Base-by-base conservation (phyloP, 1,284 basidiomycete genomes). In the Exobasidium cylindrosporum region DNA sequence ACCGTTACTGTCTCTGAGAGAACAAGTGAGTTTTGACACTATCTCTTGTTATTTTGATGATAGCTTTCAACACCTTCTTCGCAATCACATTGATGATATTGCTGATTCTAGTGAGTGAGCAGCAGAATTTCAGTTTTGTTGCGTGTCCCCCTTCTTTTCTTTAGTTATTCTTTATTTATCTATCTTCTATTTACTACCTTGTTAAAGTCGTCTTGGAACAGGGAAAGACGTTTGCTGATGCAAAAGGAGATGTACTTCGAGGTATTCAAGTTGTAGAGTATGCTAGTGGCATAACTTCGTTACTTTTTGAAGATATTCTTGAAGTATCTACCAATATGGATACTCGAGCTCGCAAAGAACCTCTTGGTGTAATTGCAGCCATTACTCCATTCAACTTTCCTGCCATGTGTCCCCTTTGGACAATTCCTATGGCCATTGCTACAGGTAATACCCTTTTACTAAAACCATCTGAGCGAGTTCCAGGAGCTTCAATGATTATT, bases 291-390 rank as follows among this genome's bases (percentile, higher is more conserved):
- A 88, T 93, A 69, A 92, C 95, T 0, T 88, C 87, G 0, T 88
- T 87, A 13, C 82, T 97, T 24, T 83, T 96, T 54, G 94, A 92
- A 1, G 90, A 96, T 68, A 92, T 93, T 77, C 83, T 97, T 58
- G 95, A 97, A 84, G 90, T 90, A 85, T 55, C 90, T 81, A 92
- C 88, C 81, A 93, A 97, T 78, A 98, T 97, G 95, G 95, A 97
- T 80, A 97, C 95, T 10, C 88, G 90, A 64, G 88, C 88, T 23
- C 85, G 92, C 50, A 86, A 86, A 65, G 81, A 90, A 35, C 89
- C 91, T 3, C 82, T 92, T 23, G 74, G 74, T 31, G 73, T 76
- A 46, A 70, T 66, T 23, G 73, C 74, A n/a, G 62, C 73, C 47
- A 73, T 76, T 46, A 62, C 61, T 26, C 73, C 74, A 11, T 76